A percentile compares a stretch with the other conserved stretches of the same genome.
Evolutionary conservation across 129 eudicot genomes (phyloP).

Genomic region (Calendula officinalis): DNA sequence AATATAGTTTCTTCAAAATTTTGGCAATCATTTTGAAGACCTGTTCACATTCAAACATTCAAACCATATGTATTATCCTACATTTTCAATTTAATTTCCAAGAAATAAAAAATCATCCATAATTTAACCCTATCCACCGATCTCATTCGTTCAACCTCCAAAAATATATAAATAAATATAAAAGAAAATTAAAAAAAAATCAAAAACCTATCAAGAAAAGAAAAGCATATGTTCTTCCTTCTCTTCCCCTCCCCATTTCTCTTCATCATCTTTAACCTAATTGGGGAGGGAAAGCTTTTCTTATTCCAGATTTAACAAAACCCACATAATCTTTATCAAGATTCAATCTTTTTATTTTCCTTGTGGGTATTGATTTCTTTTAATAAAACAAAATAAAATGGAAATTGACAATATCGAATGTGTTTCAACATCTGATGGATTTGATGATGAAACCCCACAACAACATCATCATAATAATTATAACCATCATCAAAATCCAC

Average conservation of each 20-base stretch:
- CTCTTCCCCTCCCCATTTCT: conserved; percentile 19
- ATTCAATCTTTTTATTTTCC: conserved; percentile 1
- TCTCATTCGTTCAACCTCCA: background rate
- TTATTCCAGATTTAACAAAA: conserved; percentile 6
- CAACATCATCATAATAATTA: conserved; percentile 27
- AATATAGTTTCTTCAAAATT: background rate
- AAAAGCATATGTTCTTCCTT: conserved; percentile 24
- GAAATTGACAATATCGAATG: conserved; percentile 66
- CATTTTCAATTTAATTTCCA: conserved; percentile 12
- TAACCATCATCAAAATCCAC: conserved; percentile 42
- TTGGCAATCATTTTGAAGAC: background rate
- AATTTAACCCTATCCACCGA: conserved; percentile 16
- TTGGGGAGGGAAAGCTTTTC: conserved; percentile 35
- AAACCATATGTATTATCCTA: conserved; percentile 3
- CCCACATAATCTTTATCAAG: conserved; percentile 9
- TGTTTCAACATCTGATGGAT: conserved; percentile 52
- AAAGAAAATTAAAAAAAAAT: conserved; percentile 8
- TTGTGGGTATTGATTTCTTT: background rate
- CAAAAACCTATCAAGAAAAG: conserved; percentile 38
- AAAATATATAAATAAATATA: background rate
- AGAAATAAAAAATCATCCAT: background rate
- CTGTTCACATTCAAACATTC: background rate
- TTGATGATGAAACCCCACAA: conserved; percentile 51
- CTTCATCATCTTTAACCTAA: conserved; percentile 36
- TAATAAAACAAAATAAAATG: conserved; percentile 25